Base-by-base conservation (phyloP, 148 eudicot genomes). In the Spergularia bocconei region DNA sequence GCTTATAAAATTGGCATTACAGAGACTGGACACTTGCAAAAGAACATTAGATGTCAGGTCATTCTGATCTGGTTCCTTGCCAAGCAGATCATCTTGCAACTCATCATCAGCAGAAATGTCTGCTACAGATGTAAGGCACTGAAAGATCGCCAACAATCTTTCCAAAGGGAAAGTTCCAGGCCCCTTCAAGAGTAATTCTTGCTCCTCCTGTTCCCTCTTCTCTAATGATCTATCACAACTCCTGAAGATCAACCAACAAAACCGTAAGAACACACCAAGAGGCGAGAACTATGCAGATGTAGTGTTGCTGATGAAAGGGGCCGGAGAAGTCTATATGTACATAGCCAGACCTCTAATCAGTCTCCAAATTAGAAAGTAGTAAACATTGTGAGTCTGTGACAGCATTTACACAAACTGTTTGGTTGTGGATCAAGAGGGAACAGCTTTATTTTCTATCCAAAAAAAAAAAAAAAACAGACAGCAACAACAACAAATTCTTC, bases 131-230 rank as follows among this genome's bases (percentile, higher is more conserved):
- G 91, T 79, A 70, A 95, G 86, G 70, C 96, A 92, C 83, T 95
- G 93, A 70, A 81, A 95, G 77, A 90, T 92, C 77, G 96, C 98
- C 64, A 95, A 84, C 60, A 95, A 77, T 77, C 98, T 92, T 83
- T 95, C 98, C 72, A 95, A 83, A 2, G 97, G 93, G 67, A 95
- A 95, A 63, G 93, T 95, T 74, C 98, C 97, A 10, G 98, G 98
- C 23, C 98, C 98, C 84, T 95, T 92, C 92, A 92, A 76, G 64
- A 94, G 78, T 67, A 79, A 54, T 63, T 94, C 96, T 70, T 82
- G 93, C 76, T 92, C 98, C 41, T 84, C 86, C 33, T 69, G 78
- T 84, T 90, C 98, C 85, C 92, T 89, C 78, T 79, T 70, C 79
- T 89, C 96, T 74, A 78, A 78, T 48, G 85, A 75, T 81, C 85